phyloP scores from a whole-genome alignment of 2,329 filamentous ascomycete genomes.

The Cercospora citrullina region DNA sequence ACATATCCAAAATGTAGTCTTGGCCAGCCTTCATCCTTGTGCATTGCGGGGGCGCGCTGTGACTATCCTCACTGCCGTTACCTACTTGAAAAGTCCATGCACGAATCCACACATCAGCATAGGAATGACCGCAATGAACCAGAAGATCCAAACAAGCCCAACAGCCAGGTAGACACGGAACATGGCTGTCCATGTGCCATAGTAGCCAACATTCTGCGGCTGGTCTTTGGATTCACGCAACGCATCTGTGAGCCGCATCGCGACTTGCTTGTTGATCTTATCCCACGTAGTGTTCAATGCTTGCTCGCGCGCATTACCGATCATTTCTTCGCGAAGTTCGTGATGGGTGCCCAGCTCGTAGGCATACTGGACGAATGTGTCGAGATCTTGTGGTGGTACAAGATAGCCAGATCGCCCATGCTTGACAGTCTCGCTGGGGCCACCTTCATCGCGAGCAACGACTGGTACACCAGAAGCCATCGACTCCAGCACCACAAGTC shows the following conservation, averaged over 20 bases:
- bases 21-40: background rate
- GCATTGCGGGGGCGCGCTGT: background rate
- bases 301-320: conserved; percentile 52
- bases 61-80: background rate
- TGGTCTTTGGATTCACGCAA: conserved; percentile 31
- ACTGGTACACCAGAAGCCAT: conserved; percentile 72
- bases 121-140: conserved; percentile 40
- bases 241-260: conserved; percentile 60
- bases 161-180: conserved; percentile 36
- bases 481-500: conserved; percentile 67
- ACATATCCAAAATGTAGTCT: background rate
- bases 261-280: conserved; percentile 69
- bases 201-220: conserved; percentile 26
- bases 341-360: conserved; percentile 52
- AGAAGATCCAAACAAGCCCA: conserved; percentile 41
- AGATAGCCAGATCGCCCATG: conserved; percentile 63
- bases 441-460: conserved; percentile 67
- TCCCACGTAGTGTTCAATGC: conserved; percentile 69
- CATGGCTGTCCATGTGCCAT: conserved; percentile 33
- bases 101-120: conserved; percentile 36
- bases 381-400: conserved; percentile 59
- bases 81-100: conserved; percentile 35
- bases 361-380: conserved; percentile 58
- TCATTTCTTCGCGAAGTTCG: conserved; percentile 50
- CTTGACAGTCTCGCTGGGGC: conserved; percentile 66